Evolutionary conservation across 1,284 basidiomycete species (phyloP).

Genomic region (Ganoderma boninense): DNA sequence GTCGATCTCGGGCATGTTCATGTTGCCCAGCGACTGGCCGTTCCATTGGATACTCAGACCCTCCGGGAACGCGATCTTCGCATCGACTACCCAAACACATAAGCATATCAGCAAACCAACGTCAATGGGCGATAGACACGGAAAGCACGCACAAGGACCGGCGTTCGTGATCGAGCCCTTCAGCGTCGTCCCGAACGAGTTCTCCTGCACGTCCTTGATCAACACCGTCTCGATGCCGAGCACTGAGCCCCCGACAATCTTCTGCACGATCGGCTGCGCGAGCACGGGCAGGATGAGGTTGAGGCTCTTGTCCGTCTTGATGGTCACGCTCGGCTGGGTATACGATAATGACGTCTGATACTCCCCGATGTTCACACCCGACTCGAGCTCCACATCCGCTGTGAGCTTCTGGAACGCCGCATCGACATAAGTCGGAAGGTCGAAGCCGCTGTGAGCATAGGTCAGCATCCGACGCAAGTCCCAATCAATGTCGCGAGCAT

Average conservation of each 20-base stretch:
- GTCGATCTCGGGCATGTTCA: constrained; percentile 69
- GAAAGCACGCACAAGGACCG: constrained; percentile 67
- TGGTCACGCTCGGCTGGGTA: constrained; percentile 65
- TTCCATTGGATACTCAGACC: constrained; percentile 75
- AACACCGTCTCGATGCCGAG: constrained; percentile 67
- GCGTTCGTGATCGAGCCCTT: constrained; percentile 77
- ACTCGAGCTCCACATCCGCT: constrained; percentile 67
- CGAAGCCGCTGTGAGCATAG: constrained; percentile 59
- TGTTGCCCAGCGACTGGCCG: constrained; percentile 65
- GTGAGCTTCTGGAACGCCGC: constrained; percentile 71
- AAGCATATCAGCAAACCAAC: constrained; percentile 14
- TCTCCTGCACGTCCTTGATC: constrained; percentile 64
- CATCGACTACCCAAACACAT: constrained; percentile 75
- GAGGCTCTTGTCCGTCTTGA: constrained; percentile 68
- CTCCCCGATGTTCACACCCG: constrained; percentile 69
- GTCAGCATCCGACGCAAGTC: neutral
- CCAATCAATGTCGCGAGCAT: too few species aligned
- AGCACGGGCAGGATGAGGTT: constrained; percentile 76
- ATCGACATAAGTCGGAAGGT: constrained; percentile 73
- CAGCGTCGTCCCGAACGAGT: constrained; percentile 66
- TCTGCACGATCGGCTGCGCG: constrained; percentile 84
- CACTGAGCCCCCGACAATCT: constrained; percentile 68
- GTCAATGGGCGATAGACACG: neutral
- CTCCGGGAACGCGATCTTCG: constrained; percentile 69
- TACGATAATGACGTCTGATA: constrained; percentile 73